These are phyloP conservation scores for Pythium graminicola DNA, from an alignment of 352 stramenopile species.

Conservation along the genomic window DNA sequence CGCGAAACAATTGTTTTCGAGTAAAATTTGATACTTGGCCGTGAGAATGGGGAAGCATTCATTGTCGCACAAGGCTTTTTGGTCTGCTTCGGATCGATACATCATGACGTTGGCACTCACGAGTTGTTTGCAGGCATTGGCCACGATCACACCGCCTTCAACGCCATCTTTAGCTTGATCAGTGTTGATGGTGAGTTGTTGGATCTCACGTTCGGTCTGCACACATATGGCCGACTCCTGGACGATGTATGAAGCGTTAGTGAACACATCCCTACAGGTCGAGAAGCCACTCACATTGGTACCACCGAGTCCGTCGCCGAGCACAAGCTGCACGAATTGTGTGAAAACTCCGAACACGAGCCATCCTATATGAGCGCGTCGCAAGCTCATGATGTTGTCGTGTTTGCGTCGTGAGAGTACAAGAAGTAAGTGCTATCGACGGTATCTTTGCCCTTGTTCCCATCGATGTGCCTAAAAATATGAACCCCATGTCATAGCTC, in stretches of 20 bases:
- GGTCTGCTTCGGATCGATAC: constrained; percentile 43
- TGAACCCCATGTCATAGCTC: too few species aligned
- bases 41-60: constrained; percentile 48
- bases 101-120: constrained; percentile 50
- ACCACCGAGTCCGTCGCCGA: constrained; percentile 23
- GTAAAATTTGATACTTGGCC: constrained; percentile 54
- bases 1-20: constrained; percentile 62
- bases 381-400: background rate
- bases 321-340: background rate
- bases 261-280: background rate
- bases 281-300: constrained; percentile 28
- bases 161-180: constrained; percentile 57
- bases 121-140: constrained; percentile 58
- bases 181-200: constrained; percentile 43
- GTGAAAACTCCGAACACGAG: background rate
- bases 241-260: background rate
- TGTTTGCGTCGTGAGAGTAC: background rate
- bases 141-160: constrained; percentile 38
- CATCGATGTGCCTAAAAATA: too few species aligned
- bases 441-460: too few species aligned
- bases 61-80: constrained; percentile 57
- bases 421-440: constrained; percentile 4
- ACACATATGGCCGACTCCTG: constrained; percentile 40
- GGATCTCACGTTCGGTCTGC: constrained; percentile 40
- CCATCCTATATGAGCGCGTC: too few species aligned